phyloP scores from a whole-genome alignment of 495 filamentous ascomycete species.

The Daldinia loculata region DNA sequence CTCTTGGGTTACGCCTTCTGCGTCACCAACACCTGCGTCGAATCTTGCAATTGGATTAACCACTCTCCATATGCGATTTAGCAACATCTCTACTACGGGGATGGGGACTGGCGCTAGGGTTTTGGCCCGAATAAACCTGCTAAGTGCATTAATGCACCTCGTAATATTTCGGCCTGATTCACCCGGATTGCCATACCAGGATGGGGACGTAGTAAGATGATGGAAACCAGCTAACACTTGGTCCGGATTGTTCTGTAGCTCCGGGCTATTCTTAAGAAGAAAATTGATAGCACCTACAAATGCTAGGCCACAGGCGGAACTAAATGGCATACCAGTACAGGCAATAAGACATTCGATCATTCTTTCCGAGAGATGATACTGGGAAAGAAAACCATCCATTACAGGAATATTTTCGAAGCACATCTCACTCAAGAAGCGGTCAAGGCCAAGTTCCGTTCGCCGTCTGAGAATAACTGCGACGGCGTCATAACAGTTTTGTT shows the following conservation, averaged over 20 bases:
- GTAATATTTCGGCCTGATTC: neutral
- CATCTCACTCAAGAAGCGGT: neutral
- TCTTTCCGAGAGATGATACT: neutral
- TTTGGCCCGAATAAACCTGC: neutral
- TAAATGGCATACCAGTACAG: neutral
- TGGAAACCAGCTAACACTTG: neutral
- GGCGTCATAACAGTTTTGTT: neutral
- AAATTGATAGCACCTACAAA: neutral
- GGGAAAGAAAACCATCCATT: neutral
- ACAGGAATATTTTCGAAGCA: neutral
- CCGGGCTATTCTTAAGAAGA: neutral
- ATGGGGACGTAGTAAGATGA: neutral
- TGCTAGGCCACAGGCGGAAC: neutral
- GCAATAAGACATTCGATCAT: neutral
- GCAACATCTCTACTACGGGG: neutral
- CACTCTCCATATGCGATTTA: neutral
- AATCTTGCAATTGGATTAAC: neutral
- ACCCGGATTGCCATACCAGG: neutral
- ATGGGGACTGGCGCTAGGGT: neutral
- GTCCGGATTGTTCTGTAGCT: neutral
- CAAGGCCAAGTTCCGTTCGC: neutral
- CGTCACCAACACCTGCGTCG: neutral
- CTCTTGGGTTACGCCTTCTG: neutral
- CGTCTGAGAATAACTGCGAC: neutral
- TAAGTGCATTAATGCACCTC: neutral